Evolutionary conservation across 805 yeast species (phyloP), one percentile per base, ranked within the genome.

Genomic region (Barnettozyma siamensis): DNA sequence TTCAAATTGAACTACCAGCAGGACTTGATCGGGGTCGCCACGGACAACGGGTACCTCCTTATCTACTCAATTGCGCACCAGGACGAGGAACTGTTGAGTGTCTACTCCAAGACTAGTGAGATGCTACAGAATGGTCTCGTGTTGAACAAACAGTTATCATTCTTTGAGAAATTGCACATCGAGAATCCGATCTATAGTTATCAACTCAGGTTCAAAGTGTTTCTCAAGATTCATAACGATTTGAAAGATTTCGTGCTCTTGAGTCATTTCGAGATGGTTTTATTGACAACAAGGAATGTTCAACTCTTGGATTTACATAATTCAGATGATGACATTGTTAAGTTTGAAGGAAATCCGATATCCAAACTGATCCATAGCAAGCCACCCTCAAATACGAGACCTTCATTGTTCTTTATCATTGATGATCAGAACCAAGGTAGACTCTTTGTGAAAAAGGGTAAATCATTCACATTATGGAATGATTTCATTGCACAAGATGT

Each of bases 41-140:
- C 76, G 0, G 55, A 58, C 16, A 35, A 43, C 16, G 56, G 61
- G 35, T 69, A 58, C 44, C 43, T 72, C 10, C 50, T 71, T 31
- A 60, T 71, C 4, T 70, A 64, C 44, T 63, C 65, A 31, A 33
- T 59, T 4, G 17, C 33, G 12, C 44, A 38, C 12, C 23, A 38
- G 2, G 48, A 51, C n/a, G 55, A 54, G 18, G 62, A 57, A 31
- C 18, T 53, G 8, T 29, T 55, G 18, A 31, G 48, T 0, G 54
- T 54, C 2, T 55, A 51, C 38, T 44, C 51, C 28, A 28, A 35
- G 13, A 13, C 37, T 1, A 50, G 55, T 11, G 46, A 46, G 10
- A 23, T 55, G 19, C 13, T 57, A 6, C 62, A 57, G 35, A 55
- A 53, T 34, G 60, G 60, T 1, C 15, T 46, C 4, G 56, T 56